phyloP scores from a whole-genome alignment of 2,329 filamentous ascomycete genomes.

The Didymella arachidicola region DNA sequence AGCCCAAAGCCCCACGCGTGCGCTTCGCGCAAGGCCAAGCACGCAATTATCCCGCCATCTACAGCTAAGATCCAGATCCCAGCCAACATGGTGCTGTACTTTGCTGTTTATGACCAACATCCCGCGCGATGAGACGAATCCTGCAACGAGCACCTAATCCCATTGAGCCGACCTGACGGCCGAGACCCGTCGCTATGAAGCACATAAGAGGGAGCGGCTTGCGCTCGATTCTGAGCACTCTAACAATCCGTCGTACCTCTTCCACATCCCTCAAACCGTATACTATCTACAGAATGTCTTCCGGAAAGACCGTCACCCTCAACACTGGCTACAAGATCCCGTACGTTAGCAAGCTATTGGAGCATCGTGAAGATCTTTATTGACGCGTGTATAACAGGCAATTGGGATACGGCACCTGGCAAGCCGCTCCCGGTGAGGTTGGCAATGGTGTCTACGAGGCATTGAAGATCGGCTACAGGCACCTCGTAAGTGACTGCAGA shows the following conservation, averaged over 20 bases:
- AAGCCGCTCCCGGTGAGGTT: constrained; percentile 45
- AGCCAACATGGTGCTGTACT: constrained; percentile 28
- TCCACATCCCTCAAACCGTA: constrained; percentile 6
- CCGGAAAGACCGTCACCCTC: constrained; percentile 48
- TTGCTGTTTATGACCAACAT: constrained; percentile 23
- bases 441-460: constrained; percentile 54
- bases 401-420: constrained; percentile 50
- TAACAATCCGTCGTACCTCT: constrained; percentile 5
- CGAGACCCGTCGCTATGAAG: constrained; percentile 15
- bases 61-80: constrained; percentile 17
- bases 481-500: constrained; percentile 35
- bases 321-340: constrained; percentile 57
- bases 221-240: constrained; percentile 7
- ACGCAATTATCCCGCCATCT: constrained; percentile 38
- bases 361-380: background rate
- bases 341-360: constrained; percentile 24
- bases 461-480: constrained; percentile 45
- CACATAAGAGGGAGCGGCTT: constrained; percentile 27
- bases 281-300: constrained; percentile 36
- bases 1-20: constrained; percentile 23
- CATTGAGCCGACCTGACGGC: constrained; percentile 20
- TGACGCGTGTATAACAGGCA: constrained; percentile 51
- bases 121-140: constrained; percentile 28
- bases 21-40: constrained; percentile 16
- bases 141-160: constrained; percentile 23